Conservation (phyloP, 2,329 filamentous ascomycete genomes). For the Aspergillus sp. region DNA sequence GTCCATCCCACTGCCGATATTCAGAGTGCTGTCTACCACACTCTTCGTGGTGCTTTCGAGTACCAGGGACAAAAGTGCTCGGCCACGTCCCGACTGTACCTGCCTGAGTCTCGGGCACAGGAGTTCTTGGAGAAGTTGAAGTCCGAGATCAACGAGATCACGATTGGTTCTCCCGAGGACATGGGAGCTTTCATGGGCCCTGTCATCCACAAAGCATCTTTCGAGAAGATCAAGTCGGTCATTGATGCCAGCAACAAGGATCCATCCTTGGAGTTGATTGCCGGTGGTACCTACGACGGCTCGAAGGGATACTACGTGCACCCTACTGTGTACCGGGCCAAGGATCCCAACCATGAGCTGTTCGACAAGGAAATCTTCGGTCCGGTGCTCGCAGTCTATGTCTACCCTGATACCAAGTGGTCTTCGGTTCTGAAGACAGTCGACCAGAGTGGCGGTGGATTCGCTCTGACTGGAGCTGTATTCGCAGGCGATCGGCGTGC, state of each 20-base stretch:
- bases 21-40: constrained; percentile 74
- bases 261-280: constrained; percentile 66
- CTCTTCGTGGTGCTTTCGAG: constrained; percentile 81
- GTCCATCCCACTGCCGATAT: constrained; percentile 74
- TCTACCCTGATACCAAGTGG: constrained; percentile 74
- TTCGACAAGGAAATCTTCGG: constrained; percentile 79
- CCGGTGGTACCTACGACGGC: constrained; percentile 73
- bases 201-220: constrained; percentile 76
- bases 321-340: constrained; percentile 76
- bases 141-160: constrained; percentile 65
- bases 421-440: constrained; percentile 53
- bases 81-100: constrained; percentile 75
- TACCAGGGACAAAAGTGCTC: constrained; percentile 89
- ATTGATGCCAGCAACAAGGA: constrained; percentile 79
- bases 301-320: constrained; percentile 77
- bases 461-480: constrained; percentile 42
- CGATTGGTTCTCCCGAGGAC: constrained; percentile 56
- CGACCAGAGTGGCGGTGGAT: constrained; percentile 36
- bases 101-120: constrained; percentile 71
- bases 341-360: constrained; percentile 68
- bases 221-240: constrained; percentile 72
- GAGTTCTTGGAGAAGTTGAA: constrained; percentile 68
- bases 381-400: constrained; percentile 69
- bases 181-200: constrained; percentile 73
- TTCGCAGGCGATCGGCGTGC: constrained; percentile 41